Base-by-base conservation (phyloP, 73 alveolate genomes). In the Stentor roeselii region DNA sequence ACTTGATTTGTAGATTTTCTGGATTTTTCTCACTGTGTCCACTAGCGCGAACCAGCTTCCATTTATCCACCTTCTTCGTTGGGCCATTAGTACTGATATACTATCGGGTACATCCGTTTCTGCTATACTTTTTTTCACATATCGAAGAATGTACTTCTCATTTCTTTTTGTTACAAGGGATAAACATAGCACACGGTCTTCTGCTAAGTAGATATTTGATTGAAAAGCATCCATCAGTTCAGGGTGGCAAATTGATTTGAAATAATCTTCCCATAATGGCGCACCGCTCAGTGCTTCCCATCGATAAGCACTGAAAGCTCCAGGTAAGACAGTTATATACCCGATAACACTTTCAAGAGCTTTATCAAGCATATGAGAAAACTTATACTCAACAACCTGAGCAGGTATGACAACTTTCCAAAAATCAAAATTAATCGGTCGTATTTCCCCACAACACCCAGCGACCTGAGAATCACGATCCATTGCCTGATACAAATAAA, bases 31-130 rank as follows among this genome's bases (percentile, higher is more conserved):
- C 59, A 88, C 41, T 6, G 82, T 88, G 58, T 86, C 59, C 34
- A 83, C 41, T 0, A 91, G 59, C 50, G 86, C 86, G 59, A 80
- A 80, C 6, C 35, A 3, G 3, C 75, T 30, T 36, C 89, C 89
- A 74, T 83, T 83, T 58, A 27, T 83, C 89, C 89, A 83, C 39
- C 89, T 37, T 83, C 89, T 83, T 36, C 89, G 67, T 74, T 83
- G 89, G 30, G 67, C 75, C 35, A 83, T 67, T 61, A 83, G 59
- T 2, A 27, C 78, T 31, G 15, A 42, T 6, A 83, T 30, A 2
- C 39, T 3, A 3, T 15, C 74, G 6, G 89, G 89, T 3, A 84
- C 83, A 83, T 83, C 89, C 3, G 89, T 83, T 3, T 41, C 42
- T 36, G 78, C 84, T 35, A 34, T 83, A 15, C 80, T 77, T 3